phyloP scores from a whole-genome alignment of 2,329 filamentous ascomycete genomes.

The Fusarium nygamai region DNA sequence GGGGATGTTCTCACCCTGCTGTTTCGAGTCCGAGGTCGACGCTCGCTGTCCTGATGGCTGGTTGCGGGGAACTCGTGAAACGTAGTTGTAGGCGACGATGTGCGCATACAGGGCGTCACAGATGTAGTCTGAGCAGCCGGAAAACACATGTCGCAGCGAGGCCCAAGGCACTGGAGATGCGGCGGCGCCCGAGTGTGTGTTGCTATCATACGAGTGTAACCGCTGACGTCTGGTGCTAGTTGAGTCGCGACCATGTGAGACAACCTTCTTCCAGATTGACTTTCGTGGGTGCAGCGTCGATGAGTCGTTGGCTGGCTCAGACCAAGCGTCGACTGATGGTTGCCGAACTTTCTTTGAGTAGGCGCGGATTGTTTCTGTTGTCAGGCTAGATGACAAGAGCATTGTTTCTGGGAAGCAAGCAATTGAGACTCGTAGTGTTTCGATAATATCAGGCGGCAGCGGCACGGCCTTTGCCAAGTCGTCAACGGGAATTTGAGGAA shows the following conservation, averaged over 20 bases:
- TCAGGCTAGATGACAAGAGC: conserved; percentile 64
- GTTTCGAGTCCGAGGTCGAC: conserved; percentile 30
- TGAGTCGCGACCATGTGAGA: conserved; percentile 43
- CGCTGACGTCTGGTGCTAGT: conserved; percentile 25
- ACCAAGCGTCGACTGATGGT: conserved; percentile 41
- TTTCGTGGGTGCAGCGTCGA: conserved; percentile 31
- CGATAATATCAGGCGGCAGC: conserved; percentile 62
- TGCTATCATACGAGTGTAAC: conserved; percentile 22
- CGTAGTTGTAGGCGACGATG: conserved; percentile 68
- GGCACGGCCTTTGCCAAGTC: conserved; percentile 55
- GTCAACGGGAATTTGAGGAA: conserved; percentile 45
- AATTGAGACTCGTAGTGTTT: conserved; percentile 63
- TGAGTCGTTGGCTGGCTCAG: conserved; percentile 30
- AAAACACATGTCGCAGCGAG: conserved; percentile 63
- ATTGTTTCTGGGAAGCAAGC: conserved; percentile 69
- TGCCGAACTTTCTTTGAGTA: conserved; percentile 65
- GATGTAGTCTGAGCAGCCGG: conserved; percentile 61
- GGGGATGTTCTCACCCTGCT: conserved; percentile 53
- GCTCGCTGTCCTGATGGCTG: conserved; percentile 30
- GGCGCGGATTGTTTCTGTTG: conserved; percentile 66
- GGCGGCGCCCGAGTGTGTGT: conserved; percentile 9
- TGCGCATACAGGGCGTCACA: conserved; percentile 70
- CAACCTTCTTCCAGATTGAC: conserved; percentile 52
- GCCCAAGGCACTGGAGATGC: conserved; percentile 52
- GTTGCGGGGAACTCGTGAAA: conserved; percentile 49